phyloP scores from a whole-genome alignment of 1,284 basidiomycete species.

The Ustilago crameri region DNA sequence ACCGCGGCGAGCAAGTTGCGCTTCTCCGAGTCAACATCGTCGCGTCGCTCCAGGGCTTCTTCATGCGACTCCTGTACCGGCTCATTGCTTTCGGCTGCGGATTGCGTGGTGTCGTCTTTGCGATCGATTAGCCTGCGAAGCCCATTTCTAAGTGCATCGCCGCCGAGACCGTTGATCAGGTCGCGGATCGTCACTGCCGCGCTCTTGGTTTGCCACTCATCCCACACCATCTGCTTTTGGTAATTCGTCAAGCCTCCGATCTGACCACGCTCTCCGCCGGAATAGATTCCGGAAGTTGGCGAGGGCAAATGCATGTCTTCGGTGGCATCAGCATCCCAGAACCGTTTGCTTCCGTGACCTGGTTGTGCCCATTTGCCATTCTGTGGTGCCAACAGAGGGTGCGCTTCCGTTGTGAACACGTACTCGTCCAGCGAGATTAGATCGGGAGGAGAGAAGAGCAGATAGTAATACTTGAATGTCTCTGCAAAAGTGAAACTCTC shows the following conservation, averaged over 20 bases:
- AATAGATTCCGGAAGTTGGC: conserved; percentile 31
- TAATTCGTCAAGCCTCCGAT: conserved; percentile 59
- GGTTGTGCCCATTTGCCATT: conserved; percentile 52
- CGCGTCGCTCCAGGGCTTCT: not conserved
- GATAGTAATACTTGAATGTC: conserved; percentile 70
- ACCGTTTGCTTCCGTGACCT: conserved; percentile 52
- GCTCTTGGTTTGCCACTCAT: conserved; percentile 42
- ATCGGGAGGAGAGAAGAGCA: conserved; percentile 71
- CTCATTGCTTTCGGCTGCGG: not conserved
- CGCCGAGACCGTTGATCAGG: conserved; percentile 34
- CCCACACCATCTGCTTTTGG: conserved; percentile 57
- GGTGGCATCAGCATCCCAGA: conserved; percentile 40
- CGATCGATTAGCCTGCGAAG: conserved; percentile 35
- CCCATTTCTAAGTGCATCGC: conserved; percentile 37
- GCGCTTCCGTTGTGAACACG: conserved; percentile 71
- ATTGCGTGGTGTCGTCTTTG: conserved; percentile 1
- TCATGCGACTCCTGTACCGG: not conserved
- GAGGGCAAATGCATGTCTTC: conserved; percentile 35
- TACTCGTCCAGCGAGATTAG: conserved; percentile 73
- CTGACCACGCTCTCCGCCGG: conserved; percentile 57
- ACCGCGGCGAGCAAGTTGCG: conserved; percentile 17
- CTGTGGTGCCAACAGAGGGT: conserved; percentile 62
- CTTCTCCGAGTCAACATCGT: not conserved
- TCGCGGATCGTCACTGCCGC: conserved; percentile 29
- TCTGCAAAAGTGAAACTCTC: conserved; percentile 73